Base-by-base conservation (phyloP, 2,329 filamentous ascomycete genomes). In the Trichoderma polysporum region DNA sequence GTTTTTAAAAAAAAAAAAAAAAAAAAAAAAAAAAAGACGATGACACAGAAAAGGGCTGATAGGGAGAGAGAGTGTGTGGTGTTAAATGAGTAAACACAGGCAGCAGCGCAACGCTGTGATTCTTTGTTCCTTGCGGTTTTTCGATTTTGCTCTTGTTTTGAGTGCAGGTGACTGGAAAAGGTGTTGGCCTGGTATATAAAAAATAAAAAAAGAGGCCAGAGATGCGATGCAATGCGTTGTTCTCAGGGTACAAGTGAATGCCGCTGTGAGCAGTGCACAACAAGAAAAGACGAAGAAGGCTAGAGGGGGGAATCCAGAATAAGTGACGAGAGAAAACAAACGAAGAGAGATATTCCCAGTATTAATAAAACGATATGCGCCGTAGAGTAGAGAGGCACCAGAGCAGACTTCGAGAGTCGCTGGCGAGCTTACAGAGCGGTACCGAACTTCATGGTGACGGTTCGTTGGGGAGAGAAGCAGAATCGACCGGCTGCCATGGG, bases 321-420 rank as follows among this genome's bases (percentile, higher is more conserved):
- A 10, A 27, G 22, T 29, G 47, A 52, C 10, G 60, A 13, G 17
- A 61, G 61, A 58, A 68, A 69, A 66, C n/a, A 45, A 45, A 19
- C 22, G 41, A 45, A 19, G 0, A 19, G 41, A 73, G 70, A 72
- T 52, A 72, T 70, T 64, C 49, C 59, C 69, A 75, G 70, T 70
- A 66, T 68, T 70, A 73, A 68, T 69, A 70, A 73, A 75, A 60
- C 39, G 56, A 25, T 72, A 68, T 73, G 75, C 73, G 77, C 74
- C 75, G 77, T 77, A 73, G 77, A 80, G 77, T 76, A 75, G 78
- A 76, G 75, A 76, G 74, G 74, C 67, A 74, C 78, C 77, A 74
- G 74, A 85, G 84, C 84, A 84, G 83, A 86, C 84, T 85, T 81
- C 81, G 76, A 78, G 79, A 84, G 83, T 83, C 83, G 84, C 81